Evolutionary conservation across 371 early-diverging fungal genomes (phyloP).

Genomic region (Capillidium rhysosporum): DNA sequence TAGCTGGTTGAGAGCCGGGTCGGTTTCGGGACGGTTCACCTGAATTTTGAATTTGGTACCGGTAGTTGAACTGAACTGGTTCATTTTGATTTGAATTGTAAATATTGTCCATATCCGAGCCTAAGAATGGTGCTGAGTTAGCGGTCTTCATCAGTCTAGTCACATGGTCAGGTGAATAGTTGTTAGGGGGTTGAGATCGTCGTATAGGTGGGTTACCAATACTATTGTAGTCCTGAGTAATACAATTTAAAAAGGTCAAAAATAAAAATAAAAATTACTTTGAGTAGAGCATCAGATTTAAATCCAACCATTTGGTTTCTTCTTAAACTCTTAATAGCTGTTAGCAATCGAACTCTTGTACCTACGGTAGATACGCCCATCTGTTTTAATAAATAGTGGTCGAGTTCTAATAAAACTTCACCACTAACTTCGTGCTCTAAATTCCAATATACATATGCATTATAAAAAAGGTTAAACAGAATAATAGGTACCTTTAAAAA

Average conservation of each 20-base stretch:
- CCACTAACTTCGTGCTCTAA: slow-evolving; percentile 59
- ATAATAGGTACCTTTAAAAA: no score
- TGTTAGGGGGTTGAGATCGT: background rate
- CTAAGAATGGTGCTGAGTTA: no score
- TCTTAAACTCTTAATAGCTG: slow-evolving; percentile 46
- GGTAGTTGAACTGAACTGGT: background rate
- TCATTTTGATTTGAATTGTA: background rate
- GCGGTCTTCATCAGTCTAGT: no score
- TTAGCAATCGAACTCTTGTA: slow-evolving; percentile 53
- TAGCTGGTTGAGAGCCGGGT: background rate
- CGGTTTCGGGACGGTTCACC: no score
- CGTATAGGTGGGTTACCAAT: background rate
- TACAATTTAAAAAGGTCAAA: slow-evolving; percentile 4
- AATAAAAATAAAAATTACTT: background rate
- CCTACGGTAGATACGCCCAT: slow-evolving; percentile 67
- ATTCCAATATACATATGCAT: no score
- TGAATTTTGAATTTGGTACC: background rate
- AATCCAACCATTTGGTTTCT: slow-evolving; percentile 8
- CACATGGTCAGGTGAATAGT: background rate
- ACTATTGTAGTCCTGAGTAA: slow-evolving; percentile 6
- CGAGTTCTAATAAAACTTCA: slow-evolving; percentile 55
- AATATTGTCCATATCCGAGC: background rate
- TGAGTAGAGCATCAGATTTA: background rate
- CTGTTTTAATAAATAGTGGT: slow-evolving; percentile 57
- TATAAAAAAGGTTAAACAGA: no score